Evolutionary conservation across 495 filamentous ascomycete species (phyloP).

Genomic region (Aspergillus bertholletiae): DNA sequence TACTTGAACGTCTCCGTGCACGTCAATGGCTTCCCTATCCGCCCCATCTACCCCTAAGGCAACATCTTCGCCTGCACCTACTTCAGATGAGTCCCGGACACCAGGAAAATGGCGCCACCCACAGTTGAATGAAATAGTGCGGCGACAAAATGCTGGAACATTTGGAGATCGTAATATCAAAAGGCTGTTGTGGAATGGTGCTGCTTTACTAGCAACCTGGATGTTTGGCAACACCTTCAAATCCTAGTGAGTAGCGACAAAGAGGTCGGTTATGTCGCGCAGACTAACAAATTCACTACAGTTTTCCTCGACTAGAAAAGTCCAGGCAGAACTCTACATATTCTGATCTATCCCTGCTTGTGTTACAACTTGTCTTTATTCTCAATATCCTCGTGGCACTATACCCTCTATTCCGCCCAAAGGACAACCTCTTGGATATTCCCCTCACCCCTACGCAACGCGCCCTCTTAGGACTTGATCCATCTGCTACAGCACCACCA

Average conservation of each 20-base stretch:
- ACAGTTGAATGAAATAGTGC: constrained; percentile 70
- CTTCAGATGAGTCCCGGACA: constrained; percentile 46
- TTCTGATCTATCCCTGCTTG: constrained; percentile 37
- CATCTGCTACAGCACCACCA: constrained; percentile 55
- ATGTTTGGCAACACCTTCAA: constrained; percentile 32
- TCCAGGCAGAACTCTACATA: constrained; percentile 24
- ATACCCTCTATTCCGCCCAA: constrained; percentile 63
- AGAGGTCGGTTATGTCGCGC: not conserved
- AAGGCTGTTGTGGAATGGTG: constrained; percentile 60
- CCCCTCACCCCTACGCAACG: constrained; percentile 88
- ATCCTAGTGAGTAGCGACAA: constrained; percentile 30
- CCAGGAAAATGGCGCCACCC: constrained; percentile 90
- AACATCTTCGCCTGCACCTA: constrained; percentile 43
- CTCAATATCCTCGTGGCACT: constrained; percentile 64
- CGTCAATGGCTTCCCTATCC: constrained; percentile 35
- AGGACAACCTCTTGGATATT: constrained; percentile 82
- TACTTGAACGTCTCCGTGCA: not conserved
- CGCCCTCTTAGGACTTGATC: constrained; percentile 75
- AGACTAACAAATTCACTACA: constrained; percentile 6
- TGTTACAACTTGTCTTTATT: constrained; percentile 55
- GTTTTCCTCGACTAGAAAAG: constrained; percentile 23
- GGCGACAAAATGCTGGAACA: constrained; percentile 65
- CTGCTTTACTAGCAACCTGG: constrained; percentile 49
- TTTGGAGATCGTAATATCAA: constrained; percentile 70
- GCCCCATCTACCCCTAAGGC: constrained; percentile 61